Evolutionary conservation across 495 filamentous ascomycete species (phyloP), one percentile per base, ranked within the genome.

Genomic region (Xylaria flabelliformis): DNA sequence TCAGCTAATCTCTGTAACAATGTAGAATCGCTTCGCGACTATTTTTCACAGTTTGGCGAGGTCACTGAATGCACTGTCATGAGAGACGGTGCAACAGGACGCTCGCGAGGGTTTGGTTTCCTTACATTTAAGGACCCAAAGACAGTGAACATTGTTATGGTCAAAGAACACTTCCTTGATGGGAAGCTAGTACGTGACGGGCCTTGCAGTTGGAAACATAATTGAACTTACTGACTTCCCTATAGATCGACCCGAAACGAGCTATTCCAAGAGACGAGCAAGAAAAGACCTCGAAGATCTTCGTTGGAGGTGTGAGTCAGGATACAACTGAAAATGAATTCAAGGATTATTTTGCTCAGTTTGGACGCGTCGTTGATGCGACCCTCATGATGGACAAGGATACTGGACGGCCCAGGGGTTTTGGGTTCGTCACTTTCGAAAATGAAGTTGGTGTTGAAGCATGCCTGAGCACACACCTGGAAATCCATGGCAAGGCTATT

Each of bases 351-450:
- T 99, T 99, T 82, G 92, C 91, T 80, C 93, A 97, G 79, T 99
- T 97, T 76, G 96, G 96, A 51, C 90, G 96, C 68, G 96, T 99
- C 39, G 90, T 99, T 56, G 96, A 99, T 81, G 96, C 96, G 13
- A 99, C 96, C 1, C 88, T 99, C 24, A 99, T 99, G 96, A 99
- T 99, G 88, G 96, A 99, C 81, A 99, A 99, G 82, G 96, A 99
- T 78, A 98, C 96, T 9, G 95, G 95, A 42, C 90, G 96, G 29
- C 96, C 96, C 4, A 90, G 96, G 72, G 96, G 96, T 12, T 99
- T 99, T 76, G 96, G 96, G n/a, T 99, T 99, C 77, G 96, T 99
- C 50, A 99, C 96, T 0, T 99, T 99, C 73, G 96, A 99, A 80
- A 95, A 92, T 75, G 96, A 98, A 76, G 92, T 92, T 24, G 97